Percentiles rank a stretch among this genome's conserved stretches.
Evolutionary conservation across 1,139 yeast species (phyloP).

Genomic region (Lodderomyces margitis): DNA sequence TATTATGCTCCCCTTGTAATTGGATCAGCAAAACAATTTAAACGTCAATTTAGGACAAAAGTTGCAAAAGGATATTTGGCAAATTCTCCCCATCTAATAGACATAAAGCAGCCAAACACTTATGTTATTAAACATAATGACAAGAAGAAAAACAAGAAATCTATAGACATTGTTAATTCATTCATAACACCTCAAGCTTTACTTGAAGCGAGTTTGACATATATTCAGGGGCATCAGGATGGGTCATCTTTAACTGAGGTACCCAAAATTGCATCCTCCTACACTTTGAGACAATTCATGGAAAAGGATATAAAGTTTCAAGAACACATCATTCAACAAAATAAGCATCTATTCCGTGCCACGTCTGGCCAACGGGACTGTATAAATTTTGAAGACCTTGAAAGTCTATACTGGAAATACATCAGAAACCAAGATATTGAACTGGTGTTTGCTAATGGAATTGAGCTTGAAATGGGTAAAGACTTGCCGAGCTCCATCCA

Average conservation of each 20-base stretch:
- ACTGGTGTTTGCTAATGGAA: conserved; percentile 21
- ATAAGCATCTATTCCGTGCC: conserved; percentile 19
- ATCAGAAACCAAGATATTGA: conserved; percentile 7
- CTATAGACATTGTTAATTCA: conserved; percentile 18
- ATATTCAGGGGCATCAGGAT: conserved; percentile 26
- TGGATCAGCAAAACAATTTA: conserved; percentile 48
- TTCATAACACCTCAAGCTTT: conserved; percentile 29
- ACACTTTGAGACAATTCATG: conserved; percentile 50
- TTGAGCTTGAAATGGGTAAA: conserved; percentile 32
- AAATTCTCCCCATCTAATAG: conserved; percentile 39
- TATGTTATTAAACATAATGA: conserved; percentile 17
- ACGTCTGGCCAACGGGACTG: conserved; percentile 17
- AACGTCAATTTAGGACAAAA: conserved; percentile 44
- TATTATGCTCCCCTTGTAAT: conserved; percentile 26
- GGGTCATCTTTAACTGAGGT: conserved; percentile 24
- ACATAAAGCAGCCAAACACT: conserved; percentile 30
- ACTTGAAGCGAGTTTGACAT: conserved; percentile 20
- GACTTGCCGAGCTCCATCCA: conserved; percentile 20
- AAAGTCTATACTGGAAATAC: conserved; percentile 41
- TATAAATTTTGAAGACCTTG: conserved; percentile 34
- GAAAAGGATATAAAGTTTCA: conserved; percentile 49
- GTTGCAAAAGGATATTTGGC: conserved; percentile 50
- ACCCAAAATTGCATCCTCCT: conserved; percentile 38
- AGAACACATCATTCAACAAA: conserved; percentile 28
- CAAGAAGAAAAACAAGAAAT: conserved; percentile 18